Evolutionary conservation across 129 eudicot species (phyloP).

Genomic region (Lactuca saligna): DNA sequence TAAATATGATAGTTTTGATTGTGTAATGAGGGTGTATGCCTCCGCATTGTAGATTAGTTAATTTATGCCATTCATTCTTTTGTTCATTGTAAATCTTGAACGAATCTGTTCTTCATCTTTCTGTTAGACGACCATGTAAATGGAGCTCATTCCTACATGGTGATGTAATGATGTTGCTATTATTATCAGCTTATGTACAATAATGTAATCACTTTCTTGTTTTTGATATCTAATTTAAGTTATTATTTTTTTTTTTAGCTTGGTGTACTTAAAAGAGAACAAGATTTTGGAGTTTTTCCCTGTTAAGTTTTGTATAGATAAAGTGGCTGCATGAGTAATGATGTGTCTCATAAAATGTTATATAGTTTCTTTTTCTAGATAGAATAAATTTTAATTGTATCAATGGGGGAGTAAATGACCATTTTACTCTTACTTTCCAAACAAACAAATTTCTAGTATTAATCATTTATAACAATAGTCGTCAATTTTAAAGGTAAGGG

Average conservation of each 20-base stretch:
- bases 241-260: neutral
- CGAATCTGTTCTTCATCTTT: constrained; percentile 2
- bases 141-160: constrained; percentile 11
- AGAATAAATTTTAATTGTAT: no score
- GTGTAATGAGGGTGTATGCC: neutral
- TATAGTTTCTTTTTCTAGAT: no score
- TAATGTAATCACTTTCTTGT: constrained; percentile 25
- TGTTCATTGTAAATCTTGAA: constrained; percentile 33
- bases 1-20: neutral
- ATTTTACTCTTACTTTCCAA: no score
- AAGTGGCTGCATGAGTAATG: no score
- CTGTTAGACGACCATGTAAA: constrained; percentile 18
- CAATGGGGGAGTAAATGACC: no score
- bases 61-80: constrained; percentile 26
- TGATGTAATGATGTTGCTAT: constrained; percentile 6
- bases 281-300: no score
- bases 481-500: no score
- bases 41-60: constrained; percentile 14
- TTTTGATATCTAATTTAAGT: constrained; percentile 11
- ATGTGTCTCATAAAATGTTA: no score
- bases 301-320: no score
- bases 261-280: no score
- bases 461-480: no score
- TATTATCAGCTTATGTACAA: constrained; percentile 14
- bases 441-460: no score